Conservation (phyloP, 768 basidiomycete genomes). For the Tephrocybe sp. region DNA sequence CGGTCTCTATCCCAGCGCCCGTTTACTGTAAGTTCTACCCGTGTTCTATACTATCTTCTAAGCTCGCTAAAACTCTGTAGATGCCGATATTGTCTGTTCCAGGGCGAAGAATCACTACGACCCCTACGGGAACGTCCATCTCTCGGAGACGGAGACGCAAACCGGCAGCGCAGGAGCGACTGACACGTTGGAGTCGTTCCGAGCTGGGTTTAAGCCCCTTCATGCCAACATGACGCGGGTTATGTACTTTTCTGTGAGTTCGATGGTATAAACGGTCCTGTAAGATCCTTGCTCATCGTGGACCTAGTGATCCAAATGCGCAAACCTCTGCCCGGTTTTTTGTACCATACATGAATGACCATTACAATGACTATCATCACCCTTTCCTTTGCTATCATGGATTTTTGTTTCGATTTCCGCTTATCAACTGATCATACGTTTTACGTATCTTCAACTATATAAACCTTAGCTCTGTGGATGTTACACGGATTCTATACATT, state of each 20-base stretch:
- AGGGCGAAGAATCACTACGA: constrained; percentile 66
- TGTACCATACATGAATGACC: too few relatives aligned
- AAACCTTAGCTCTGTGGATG: too few relatives aligned
- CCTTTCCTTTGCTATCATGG: too few relatives aligned
- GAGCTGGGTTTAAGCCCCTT: constrained; percentile 47
- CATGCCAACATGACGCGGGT: constrained; percentile 30
- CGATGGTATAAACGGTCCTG: too few relatives aligned
- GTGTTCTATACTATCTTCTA: too few relatives aligned
- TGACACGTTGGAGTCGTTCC: constrained; percentile 45
- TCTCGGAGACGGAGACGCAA: constrained; percentile 38
- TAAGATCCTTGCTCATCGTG: background rate
- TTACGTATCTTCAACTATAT: too few relatives aligned
- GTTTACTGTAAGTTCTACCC: constrained; percentile 84
- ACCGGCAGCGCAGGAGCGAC: constrained; percentile 32
- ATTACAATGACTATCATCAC: too few relatives aligned
- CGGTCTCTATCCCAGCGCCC: constrained; percentile 83
- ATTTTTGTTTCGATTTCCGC: too few relatives aligned
- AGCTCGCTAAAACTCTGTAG: constrained; percentile 30
- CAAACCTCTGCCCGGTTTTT: too few relatives aligned
- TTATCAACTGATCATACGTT: too few relatives aligned
- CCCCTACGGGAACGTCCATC: constrained; percentile 46
- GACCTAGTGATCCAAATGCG: background rate
- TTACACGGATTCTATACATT: too few relatives aligned
- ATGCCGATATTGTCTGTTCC: constrained; percentile 75
- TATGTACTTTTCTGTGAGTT: constrained; percentile 43